phyloP scores from a whole-genome alignment of 2,329 filamentous ascomycete genomes.

The Penicillium janthinellum region DNA sequence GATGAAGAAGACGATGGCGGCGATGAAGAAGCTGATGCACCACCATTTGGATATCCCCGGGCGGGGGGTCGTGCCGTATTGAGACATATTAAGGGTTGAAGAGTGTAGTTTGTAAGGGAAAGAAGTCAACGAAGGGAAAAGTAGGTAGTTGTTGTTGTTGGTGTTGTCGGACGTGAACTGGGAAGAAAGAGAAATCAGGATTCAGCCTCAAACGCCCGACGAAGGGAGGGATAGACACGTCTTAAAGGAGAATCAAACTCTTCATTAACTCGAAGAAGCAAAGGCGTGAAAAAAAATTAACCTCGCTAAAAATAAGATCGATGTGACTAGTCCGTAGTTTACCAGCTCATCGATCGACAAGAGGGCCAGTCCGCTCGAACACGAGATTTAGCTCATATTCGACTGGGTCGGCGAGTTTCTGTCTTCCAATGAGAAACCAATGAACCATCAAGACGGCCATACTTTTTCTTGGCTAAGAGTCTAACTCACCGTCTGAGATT shows the following conservation, averaged over 20 bases:
- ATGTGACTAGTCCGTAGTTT: background rate
- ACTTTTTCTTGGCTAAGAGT: background rate
- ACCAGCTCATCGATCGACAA: background rate
- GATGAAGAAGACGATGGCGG: conserved; percentile 20
- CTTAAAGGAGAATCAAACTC: background rate
- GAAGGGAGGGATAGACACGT: background rate
- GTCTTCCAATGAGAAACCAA: background rate
- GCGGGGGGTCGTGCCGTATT: background rate
- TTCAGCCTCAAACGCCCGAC: background rate
- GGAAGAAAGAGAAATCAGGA: background rate
- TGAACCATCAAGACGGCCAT: background rate
- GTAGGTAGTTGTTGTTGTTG: background rate
- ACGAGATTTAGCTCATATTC: background rate
- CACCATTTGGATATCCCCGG: conserved; percentile 17
- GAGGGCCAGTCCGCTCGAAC: background rate
- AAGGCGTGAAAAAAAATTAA: background rate
- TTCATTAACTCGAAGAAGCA: background rate
- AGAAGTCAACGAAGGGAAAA: background rate
- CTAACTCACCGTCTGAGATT: background rate
- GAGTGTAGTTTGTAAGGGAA: background rate
- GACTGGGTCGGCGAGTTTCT: background rate
- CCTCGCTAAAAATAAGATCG: conserved; percentile 1
- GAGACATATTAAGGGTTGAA: background rate
- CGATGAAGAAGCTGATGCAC: conserved; percentile 23
- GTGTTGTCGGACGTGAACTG: background rate